A percentile compares a stretch with the other conserved stretches of the same genome.
phyloP scores from a whole-genome alignment of 306 rosid genomes.

The Prunus campanulata region DNA sequence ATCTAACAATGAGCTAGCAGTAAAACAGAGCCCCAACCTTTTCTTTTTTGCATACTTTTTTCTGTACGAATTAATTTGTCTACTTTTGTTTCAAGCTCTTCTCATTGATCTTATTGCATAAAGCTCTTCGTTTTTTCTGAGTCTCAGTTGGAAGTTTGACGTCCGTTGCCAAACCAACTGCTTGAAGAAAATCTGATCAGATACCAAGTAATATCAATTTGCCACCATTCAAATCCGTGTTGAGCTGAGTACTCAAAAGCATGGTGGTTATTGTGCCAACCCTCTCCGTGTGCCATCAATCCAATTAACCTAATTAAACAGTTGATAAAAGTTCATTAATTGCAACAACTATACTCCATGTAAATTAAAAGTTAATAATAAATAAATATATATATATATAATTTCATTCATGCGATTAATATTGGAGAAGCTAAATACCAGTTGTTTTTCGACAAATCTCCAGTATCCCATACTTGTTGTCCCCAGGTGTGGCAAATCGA shows the following conservation, averaged over 20 bases:
- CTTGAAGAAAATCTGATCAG: slow-evolving; percentile 57
- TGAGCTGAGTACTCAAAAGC: slow-evolving; percentile 84
- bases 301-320: slow-evolving; percentile 54
- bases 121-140: slow-evolving; percentile 55
- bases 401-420: no score
- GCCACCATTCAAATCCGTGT: slow-evolving; percentile 95
- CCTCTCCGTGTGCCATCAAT: slow-evolving; percentile 80
- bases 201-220: slow-evolving; percentile 83
- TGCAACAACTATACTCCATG: background rate
- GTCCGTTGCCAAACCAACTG: slow-evolving; percentile 68
- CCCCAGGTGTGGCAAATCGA: slow-evolving; percentile 19
- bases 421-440: background rate
- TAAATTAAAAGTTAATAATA: background rate
- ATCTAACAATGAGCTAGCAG: no score
- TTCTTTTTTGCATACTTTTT: no score
- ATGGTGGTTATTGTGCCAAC: slow-evolving; percentile 96
- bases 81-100: background rate
- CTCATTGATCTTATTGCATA: background rate
- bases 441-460: slow-evolving; percentile 10
- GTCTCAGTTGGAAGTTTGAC: slow-evolving; percentile 58
- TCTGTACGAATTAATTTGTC: background rate
- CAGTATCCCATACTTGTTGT: background rate
- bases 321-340: background rate
- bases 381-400: background rate
- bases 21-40: no score